Conservation (phyloP, 352 stramenopile species). For the Phytophthora crassamura region DNA sequence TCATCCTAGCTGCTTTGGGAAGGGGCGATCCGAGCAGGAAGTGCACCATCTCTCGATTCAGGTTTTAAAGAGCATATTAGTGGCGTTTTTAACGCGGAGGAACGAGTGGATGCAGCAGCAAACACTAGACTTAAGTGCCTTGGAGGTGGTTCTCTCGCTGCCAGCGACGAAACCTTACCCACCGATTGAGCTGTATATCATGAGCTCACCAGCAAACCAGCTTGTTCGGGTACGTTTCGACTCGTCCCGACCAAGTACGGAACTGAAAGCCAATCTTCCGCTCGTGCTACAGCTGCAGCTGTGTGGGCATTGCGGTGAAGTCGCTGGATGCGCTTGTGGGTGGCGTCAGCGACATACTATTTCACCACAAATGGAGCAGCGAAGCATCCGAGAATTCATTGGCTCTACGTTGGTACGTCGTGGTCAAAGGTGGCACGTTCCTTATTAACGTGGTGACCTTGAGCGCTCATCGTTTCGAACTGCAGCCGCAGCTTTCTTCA, state of each 20-base stretch:
- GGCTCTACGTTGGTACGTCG: constrained; percentile 30
- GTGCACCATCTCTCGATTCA: constrained; percentile 40
- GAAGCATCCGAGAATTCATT: constrained; percentile 41
- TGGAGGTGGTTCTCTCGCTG: constrained; percentile 16
- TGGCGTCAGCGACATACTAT: constrained; percentile 39
- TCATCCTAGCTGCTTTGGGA: not conserved
- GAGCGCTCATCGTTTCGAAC: too few relatives aligned
- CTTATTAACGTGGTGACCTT: too few relatives aligned
- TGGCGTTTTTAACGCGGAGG: constrained; percentile 22
- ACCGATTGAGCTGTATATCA: constrained; percentile 14
- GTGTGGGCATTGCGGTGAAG: constrained; percentile 38
- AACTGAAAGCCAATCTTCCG: not conserved
- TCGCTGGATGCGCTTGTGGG: constrained; percentile 17
- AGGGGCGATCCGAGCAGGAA: constrained; percentile 2
- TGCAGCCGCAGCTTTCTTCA: constrained; percentile 4
- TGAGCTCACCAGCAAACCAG: constrained; percentile 2
- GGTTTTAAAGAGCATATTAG: constrained; percentile 40
- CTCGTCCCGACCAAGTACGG: not conserved
- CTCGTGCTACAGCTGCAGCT: constrained; percentile 21
- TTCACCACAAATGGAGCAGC: constrained; percentile 26
- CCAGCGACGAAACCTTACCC: not conserved
- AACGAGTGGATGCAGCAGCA: constrained; percentile 1
- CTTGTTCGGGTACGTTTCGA: constrained; percentile 28
- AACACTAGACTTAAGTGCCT: not conserved
- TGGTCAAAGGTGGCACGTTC: too few relatives aligned